phyloP scores from a whole-genome alignment of 1,139 yeast species.

The Diutina scorzettiae region DNA sequence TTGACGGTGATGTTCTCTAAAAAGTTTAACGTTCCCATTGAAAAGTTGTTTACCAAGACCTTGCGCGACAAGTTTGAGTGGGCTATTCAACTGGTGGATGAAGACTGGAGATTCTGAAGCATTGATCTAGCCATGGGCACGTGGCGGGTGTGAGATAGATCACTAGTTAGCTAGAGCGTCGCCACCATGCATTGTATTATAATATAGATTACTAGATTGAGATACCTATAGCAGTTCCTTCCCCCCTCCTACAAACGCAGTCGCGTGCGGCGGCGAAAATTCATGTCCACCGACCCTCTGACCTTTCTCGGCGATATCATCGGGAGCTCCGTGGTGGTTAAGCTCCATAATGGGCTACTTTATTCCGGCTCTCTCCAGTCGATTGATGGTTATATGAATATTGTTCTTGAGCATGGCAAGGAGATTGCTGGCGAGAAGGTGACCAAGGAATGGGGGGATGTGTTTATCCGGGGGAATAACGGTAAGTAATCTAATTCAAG shows the following conservation, averaged over 20 bases:
- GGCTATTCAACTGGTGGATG: slow-evolving; percentile 91
- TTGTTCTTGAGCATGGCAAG: slow-evolving; percentile 66
- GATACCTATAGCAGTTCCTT: no score
- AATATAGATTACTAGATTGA: no score
- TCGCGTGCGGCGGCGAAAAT: no score
- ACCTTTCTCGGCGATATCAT: slow-evolving; percentile 68
- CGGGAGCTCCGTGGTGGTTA: slow-evolving; percentile 72
- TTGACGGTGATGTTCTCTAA: slow-evolving; percentile 83
- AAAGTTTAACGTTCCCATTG: slow-evolving; percentile 80
- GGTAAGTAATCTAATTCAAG: slow-evolving; percentile 36
- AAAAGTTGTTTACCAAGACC: slow-evolving; percentile 82
- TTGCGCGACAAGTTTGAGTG: slow-evolving; percentile 86
- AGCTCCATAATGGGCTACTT: slow-evolving; percentile 77
- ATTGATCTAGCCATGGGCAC: no score
- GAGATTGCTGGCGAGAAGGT: slow-evolving; percentile 54
- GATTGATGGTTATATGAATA: slow-evolving; percentile 95
- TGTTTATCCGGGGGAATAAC: slow-evolving; percentile 88
- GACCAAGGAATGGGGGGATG: slow-evolving; percentile 61
- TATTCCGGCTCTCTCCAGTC: slow-evolving; percentile 69
- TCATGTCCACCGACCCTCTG: slow-evolving; percentile 42
- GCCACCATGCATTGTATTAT: no score
- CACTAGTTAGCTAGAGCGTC: no score
- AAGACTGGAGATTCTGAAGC: slow-evolving; percentile 75
- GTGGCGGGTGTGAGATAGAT: no score
- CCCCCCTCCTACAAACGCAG: no score